Conservation (phyloP, 306 rosid species). For the Cucumis hystrix region DNA sequence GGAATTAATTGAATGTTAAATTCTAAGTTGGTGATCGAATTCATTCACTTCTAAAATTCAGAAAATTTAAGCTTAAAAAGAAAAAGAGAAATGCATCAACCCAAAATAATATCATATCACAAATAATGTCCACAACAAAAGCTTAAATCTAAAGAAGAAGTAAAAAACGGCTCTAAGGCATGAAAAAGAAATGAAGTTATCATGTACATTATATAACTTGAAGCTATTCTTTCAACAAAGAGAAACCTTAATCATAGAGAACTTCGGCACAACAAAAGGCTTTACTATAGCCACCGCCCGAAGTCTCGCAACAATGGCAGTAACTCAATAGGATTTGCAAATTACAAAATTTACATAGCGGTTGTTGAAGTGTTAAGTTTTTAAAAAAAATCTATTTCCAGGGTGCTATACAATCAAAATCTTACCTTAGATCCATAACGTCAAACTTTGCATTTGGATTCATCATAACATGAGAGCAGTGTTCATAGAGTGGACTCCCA, state of each 20-base stretch:
- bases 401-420: constrained; percentile 2
- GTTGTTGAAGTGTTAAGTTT: not conserved
- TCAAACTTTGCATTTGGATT: constrained; percentile 52
- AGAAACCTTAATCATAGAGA: not conserved
- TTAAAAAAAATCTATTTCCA: not conserved
- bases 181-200: not conserved
- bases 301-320: constrained; percentile 2
- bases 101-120: not conserved
- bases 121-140: not conserved
- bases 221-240: not conserved
- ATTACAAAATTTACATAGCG: not conserved
- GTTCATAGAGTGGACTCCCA: constrained; percentile 84
- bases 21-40: too few relatives aligned
- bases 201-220: not conserved
- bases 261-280: not conserved
- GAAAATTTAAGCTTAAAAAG: not conserved
- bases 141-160: not conserved
- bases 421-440: constrained; percentile 71
- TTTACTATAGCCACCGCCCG: not conserved
- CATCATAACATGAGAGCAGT: constrained; percentile 91
- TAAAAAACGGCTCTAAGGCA: not conserved
- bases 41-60: too few relatives aligned
- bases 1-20: too few relatives aligned
- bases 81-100: not conserved
- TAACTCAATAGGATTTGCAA: not conserved